A percentile compares a stretch with the other conserved stretches of the same genome.
These are phyloP conservation scores for Drechslerella coelobrocha DNA, from an alignment of 2,329 filamentous ascomycete genomes.

Conservation along the genomic window DNA sequence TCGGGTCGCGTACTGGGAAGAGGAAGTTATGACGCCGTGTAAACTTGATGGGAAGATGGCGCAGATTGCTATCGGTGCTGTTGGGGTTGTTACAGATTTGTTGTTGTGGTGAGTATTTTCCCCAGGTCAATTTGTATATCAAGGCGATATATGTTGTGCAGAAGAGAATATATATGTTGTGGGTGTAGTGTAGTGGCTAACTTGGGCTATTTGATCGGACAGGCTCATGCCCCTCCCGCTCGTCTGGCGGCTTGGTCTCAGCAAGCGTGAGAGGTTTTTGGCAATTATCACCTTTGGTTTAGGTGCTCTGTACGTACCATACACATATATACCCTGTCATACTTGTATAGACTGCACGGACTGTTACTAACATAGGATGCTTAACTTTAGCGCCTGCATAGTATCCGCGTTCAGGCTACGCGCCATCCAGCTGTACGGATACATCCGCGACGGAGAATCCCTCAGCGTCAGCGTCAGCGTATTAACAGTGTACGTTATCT, in stretches of 20 bases:
- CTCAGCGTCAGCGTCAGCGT: constrained; percentile 29
- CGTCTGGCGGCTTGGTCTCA: constrained; percentile 32
- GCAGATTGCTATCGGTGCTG: constrained; percentile 26
- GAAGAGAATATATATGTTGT: background rate
- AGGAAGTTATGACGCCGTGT: constrained; percentile 19
- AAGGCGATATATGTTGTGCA: no score
- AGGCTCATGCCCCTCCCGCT: constrained; percentile 40
- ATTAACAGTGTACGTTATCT: constrained; percentile 29
- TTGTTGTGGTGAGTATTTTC: constrained; percentile 16
- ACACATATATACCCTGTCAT: no score
- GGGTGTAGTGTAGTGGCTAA: background rate
- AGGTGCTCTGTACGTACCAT: constrained; percentile 36
- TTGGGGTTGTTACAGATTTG: constrained; percentile 39
- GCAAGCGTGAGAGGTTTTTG: constrained; percentile 34
- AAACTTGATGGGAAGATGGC: constrained; percentile 35
- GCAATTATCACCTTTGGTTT: constrained; percentile 45
- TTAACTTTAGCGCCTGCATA: constrained; percentile 43
- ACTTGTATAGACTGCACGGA: no score
- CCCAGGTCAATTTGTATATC: no score
- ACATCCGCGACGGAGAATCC: constrained; percentile 30
- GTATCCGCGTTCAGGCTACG: constrained; percentile 38
- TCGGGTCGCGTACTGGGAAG: constrained; percentile 38
- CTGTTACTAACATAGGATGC: no score
- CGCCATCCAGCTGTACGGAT: constrained; percentile 35
- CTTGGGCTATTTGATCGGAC: background rate